A percentile compares a stretch with the other conserved stretches of the same genome.
Evolutionary conservation across 176 grass and related monocot species (phyloP).

Genomic region (Carex myosuroides): DNA sequence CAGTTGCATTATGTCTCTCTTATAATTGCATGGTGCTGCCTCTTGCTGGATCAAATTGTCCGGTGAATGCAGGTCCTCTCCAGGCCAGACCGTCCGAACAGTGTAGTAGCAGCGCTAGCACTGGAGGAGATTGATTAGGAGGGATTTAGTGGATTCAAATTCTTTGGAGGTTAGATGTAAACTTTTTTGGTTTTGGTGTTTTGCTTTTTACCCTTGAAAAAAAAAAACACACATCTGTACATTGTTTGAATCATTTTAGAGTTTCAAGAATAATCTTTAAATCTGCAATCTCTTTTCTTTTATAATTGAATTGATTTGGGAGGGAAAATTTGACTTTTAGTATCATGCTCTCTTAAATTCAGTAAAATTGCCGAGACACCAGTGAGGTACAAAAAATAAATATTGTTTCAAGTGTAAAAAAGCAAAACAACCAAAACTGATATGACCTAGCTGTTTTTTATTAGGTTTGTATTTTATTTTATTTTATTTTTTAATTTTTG

Average conservation of each 20-base stretch:
- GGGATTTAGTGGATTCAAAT: conserved; percentile 8
- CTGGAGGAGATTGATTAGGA: conserved; percentile 32
- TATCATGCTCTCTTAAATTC: not conserved
- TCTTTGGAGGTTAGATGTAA: conserved; percentile 10
- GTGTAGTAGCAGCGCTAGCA: conserved; percentile 36
- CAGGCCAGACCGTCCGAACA: conserved; percentile 52
- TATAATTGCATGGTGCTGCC: conserved; percentile 83
- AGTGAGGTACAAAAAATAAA: not conserved
- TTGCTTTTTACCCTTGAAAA: conserved; percentile 9
- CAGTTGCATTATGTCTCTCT: conserved; percentile 59
- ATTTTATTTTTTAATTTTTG: not conserved
- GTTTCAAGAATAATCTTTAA: not conserved
- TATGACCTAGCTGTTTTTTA: not conserved
- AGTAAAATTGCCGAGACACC: not conserved
- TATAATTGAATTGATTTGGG: not conserved
- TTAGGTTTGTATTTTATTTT: not conserved
- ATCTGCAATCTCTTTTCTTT: not conserved
- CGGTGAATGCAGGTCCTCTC: conserved; percentile 46
- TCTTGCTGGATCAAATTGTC: conserved; percentile 38
- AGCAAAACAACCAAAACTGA: not conserved
- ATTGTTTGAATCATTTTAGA: conserved; percentile 16
- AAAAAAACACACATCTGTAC: not conserved
- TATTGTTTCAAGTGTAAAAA: not conserved
- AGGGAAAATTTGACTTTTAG: not conserved
- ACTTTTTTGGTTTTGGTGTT: conserved; percentile 13